Conservation (phyloP, 2,329 filamentous ascomycete genomes). For the Colletotrichum sp. region DNA sequence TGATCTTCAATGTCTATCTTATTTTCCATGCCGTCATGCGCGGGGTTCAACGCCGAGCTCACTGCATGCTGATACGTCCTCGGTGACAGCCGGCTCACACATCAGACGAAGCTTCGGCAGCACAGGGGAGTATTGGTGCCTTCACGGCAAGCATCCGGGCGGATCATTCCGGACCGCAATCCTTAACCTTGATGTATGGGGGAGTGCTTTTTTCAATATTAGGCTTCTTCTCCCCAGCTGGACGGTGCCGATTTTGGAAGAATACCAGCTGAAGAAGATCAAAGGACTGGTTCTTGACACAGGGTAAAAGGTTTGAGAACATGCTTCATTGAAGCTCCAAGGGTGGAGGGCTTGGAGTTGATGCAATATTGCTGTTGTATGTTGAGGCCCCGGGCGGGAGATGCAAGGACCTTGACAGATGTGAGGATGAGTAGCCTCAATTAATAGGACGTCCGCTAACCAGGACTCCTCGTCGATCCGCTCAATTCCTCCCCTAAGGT, state of each 20-base stretch:
- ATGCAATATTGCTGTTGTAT: not conserved
- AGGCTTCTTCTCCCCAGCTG: not conserved
- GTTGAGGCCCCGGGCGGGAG: not conserved
- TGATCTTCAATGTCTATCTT: not conserved
- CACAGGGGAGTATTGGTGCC: not conserved
- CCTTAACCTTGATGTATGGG: not conserved
- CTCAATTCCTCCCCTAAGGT: not conserved
- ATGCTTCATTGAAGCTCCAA: not conserved
- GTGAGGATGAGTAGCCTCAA: not conserved
- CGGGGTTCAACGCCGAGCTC: not conserved
- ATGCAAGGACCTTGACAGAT: not conserved
- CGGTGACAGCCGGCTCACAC: not conserved
- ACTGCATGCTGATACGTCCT: not conserved
- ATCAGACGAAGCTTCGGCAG: constrained; percentile 8
- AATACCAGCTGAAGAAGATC: not conserved
- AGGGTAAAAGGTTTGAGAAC: not conserved
- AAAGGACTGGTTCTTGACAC: not conserved
- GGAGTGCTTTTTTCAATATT: not conserved
- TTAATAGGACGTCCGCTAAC: not conserved
- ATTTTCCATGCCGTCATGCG: not conserved
- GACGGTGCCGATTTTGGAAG: not conserved
- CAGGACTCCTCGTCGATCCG: not conserved
- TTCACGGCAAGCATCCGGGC: not conserved
- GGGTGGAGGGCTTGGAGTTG: not conserved
- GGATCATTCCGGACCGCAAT: not conserved